Base-by-base conservation (phyloP, 805 yeast genomes). In the Metschnikowia anglica region DNA sequence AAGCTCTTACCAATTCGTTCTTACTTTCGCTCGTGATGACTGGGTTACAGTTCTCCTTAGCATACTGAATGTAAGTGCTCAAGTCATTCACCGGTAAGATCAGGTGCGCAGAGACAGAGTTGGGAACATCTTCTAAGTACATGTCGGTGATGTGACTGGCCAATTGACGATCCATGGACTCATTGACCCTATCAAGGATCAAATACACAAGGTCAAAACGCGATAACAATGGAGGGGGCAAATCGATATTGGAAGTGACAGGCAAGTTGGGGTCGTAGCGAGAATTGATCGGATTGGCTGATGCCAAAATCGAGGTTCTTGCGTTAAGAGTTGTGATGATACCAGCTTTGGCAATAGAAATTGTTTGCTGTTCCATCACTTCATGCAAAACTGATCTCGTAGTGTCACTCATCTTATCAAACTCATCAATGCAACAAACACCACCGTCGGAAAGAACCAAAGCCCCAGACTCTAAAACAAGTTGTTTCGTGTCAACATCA, bases 301-400 rank as follows among this genome's bases (percentile, higher is more conserved):
- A 86, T 0, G 99, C 99, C 44, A 93, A 71, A 50, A 93, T 85
- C 1, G 98, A 91, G 0, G 97, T 91, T 66, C 99, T 78, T 1
- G 99, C 99, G 62, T 93, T 93, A 48, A 93, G 72, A 0, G 98
- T 93, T 5, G 99, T 93, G 57, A 93, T 93, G 59, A 93, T 93
- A 47, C 99, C 99, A 1, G 99, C 99, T 59, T 93, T 93, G 24
- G 99, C 99, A 58, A 93, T 88, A 8, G 97, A 89, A 33, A 93
- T 93, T 1, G 99, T 93, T 65, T 93, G 99, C 63, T 93, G 99
- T 70, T 93, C 99, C 99, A 93, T 93, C 9, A 93, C 99, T 73
- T 93, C 99, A 62, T 93, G 99, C 41, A 93, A 71, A 9, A 93
- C 98, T 7, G 97, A 88, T 58, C 98, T 74, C 0, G 98, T 91